A percentile compares a stretch with the other conserved stretches of the same genome.
phyloP scores from a whole-genome alignment of 2,329 filamentous ascomycete species.

The Teratosphaeria pseudoeucalypti region DNA sequence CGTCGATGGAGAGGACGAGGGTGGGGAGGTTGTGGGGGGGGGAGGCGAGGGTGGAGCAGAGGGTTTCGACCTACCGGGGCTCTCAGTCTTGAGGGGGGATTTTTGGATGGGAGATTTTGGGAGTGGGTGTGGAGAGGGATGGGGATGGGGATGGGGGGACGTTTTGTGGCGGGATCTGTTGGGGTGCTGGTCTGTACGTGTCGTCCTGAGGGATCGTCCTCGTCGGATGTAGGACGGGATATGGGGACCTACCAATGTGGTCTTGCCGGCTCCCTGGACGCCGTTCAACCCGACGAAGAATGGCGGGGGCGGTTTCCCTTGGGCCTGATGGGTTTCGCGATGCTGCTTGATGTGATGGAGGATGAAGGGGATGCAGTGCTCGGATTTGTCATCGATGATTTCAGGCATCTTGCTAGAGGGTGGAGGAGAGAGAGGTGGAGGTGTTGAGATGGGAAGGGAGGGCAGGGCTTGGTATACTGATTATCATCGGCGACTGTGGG shows the following conservation, averaged over 20 bases:
- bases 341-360: conserved; percentile 48
- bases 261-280: conserved; percentile 86
- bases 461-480: background rate
- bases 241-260: conserved; percentile 56
- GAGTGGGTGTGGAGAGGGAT: background rate
- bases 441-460: background rate
- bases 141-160: no score
- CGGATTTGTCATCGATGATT: conserved; percentile 67
- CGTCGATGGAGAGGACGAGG: conserved; percentile 72
- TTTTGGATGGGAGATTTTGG: background rate
- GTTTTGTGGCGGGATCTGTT: background rate
- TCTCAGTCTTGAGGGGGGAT: conserved; percentile 2
- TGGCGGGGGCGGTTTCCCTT: conserved; percentile 41
- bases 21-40: conserved; percentile 51
- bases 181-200: background rate
- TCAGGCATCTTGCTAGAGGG: conserved; percentile 29
- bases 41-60: conserved; percentile 51
- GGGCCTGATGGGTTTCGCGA: conserved; percentile 29
- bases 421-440: background rate
- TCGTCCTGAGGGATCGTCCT: background rate
- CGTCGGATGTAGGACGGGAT: no score
- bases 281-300: conserved; percentile 86
- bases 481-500: background rate
- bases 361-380: conserved; percentile 69
- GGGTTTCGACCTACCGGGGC: conserved; percentile 25